Conservation (phyloP, 2,329 filamentous ascomycete genomes). For the Aspergillus floridensis region DNA sequence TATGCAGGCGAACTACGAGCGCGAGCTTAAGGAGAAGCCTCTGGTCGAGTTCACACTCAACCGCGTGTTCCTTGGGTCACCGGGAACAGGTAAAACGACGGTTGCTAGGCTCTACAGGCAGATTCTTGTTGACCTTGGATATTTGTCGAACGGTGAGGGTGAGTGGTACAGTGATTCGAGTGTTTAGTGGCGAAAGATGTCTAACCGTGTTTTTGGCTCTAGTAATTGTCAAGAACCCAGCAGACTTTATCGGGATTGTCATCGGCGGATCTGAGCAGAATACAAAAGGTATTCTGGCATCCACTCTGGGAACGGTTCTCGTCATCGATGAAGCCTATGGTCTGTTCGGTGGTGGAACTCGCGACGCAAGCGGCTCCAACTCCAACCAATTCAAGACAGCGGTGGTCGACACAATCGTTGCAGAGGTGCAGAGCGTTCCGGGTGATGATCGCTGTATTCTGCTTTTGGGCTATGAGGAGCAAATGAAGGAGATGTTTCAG, state of each 20-base stretch:
- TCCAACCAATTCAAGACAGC: conserved; percentile 58
- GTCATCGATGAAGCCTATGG: conserved; percentile 80
- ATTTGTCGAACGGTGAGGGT: conserved; percentile 68
- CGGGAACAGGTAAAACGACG: conserved; percentile 74
- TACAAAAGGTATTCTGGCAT: conserved; percentile 68
- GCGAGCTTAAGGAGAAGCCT: conserved; percentile 62
- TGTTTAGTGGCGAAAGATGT: background rate
- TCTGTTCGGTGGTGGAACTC: conserved; percentile 46
- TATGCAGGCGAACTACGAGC: conserved; percentile 62
- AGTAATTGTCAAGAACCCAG: conserved; percentile 69
- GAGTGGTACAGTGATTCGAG: conserved; percentile 17
- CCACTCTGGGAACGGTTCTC: conserved; percentile 68
- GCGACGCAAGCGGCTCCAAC: conserved; percentile 25
- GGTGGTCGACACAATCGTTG: conserved; percentile 71
- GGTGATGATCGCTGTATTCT: conserved; percentile 72
- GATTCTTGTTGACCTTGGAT: conserved; percentile 65
- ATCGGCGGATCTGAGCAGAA: conserved; percentile 68
- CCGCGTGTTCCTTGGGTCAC: conserved; percentile 66
- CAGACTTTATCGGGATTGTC: conserved; percentile 66
- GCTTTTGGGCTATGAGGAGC: conserved; percentile 66
- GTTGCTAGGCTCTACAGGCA: conserved; percentile 70
- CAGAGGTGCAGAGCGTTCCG: conserved; percentile 66
- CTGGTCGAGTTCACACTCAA: conserved; percentile 63
- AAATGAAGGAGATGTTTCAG: conserved; percentile 72
- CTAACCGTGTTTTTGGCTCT: conserved; percentile 8